These are phyloP conservation scores for Cucumis hystrix DNA, from an alignment of 306 rosid genomes.

Conservation along the genomic window DNA sequence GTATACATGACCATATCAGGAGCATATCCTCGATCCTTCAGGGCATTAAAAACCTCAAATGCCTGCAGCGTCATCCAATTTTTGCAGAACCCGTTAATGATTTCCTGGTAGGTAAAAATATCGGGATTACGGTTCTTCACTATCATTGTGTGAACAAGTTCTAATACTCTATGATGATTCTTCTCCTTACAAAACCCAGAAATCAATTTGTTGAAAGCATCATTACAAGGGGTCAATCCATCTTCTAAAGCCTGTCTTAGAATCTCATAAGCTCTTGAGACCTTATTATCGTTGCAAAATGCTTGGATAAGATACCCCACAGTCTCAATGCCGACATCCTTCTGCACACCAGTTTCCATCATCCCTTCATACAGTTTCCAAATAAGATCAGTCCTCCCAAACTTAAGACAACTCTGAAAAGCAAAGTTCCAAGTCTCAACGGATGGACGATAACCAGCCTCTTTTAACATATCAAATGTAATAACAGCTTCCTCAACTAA, in stretches of 20 bases:
- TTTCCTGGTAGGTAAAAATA: constrained; percentile 40
- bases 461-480: constrained; percentile 30
- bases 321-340: constrained; percentile 35
- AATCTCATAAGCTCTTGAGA: constrained; percentile 41
- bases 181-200: constrained; percentile 36
- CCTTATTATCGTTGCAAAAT: constrained; percentile 34
- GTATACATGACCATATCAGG: constrained; percentile 64
- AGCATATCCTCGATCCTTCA: constrained; percentile 67
- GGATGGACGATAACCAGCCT: constrained; percentile 30
- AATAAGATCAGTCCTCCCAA: constrained; percentile 37
- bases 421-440: constrained; percentile 47
- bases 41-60: constrained; percentile 48
- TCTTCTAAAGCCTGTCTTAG: constrained; percentile 42
- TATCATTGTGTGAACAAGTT: constrained; percentile 65
- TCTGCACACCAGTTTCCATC: constrained; percentile 38
- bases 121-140: constrained; percentile 24
- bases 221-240: constrained; percentile 36
- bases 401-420: constrained; percentile 36
- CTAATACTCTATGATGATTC: constrained; percentile 32
- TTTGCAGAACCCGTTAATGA: constrained; percentile 50
- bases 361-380: constrained; percentile 56
- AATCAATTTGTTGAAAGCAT: constrained; percentile 39
- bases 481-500: constrained; percentile 39
- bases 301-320: constrained; percentile 47
- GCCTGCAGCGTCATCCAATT: constrained; percentile 21